These are phyloP conservation scores for Diplodia corticola DNA, from an alignment of 2,329 filamentous ascomycete species.

Conservation along the genomic window DNA sequence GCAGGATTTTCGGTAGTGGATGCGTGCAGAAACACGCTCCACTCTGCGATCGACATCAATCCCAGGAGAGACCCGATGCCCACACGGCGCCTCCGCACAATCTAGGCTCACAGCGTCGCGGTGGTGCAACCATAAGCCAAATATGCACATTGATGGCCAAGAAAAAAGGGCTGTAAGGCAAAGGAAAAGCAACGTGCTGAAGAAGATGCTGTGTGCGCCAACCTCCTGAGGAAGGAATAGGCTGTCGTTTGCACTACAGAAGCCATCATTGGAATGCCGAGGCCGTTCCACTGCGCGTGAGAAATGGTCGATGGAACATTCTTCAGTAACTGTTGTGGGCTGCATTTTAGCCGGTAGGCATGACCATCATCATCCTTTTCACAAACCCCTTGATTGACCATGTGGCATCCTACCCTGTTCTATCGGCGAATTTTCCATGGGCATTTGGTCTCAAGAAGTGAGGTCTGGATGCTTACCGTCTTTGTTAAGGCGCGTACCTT, in stretches of 20 bases:
- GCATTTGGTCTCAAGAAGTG: not conserved
- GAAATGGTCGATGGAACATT: conserved; percentile 5
- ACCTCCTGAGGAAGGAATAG: not conserved
- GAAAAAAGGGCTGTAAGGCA: not conserved
- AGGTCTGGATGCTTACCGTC: conserved; percentile 7
- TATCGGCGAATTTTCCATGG: not conserved
- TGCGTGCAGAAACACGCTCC: conserved; percentile 10
- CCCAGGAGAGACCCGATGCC: not conserved
- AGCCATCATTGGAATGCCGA: conserved; percentile 1
- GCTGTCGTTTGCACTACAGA: not conserved
- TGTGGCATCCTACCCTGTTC: not conserved
- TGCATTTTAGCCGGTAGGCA: not conserved
- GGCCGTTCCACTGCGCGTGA: not conserved
- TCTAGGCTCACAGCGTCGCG: not conserved
- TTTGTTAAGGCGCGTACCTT: not conserved
- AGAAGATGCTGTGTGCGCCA: not conserved
- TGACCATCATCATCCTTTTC: not conserved
- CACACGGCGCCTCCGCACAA: not conserved
- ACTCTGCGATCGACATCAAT: not conserved
- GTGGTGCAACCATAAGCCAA: not conserved
- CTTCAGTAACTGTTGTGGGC: not conserved
- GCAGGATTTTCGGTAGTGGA: not conserved
- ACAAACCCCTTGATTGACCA: not conserved
- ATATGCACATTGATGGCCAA: not conserved
- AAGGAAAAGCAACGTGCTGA: not conserved